Evolutionary conservation across 306 rosid genomes (phyloP), one percentile per base, ranked within the genome.

Genomic region (Fagus crenata): DNA sequence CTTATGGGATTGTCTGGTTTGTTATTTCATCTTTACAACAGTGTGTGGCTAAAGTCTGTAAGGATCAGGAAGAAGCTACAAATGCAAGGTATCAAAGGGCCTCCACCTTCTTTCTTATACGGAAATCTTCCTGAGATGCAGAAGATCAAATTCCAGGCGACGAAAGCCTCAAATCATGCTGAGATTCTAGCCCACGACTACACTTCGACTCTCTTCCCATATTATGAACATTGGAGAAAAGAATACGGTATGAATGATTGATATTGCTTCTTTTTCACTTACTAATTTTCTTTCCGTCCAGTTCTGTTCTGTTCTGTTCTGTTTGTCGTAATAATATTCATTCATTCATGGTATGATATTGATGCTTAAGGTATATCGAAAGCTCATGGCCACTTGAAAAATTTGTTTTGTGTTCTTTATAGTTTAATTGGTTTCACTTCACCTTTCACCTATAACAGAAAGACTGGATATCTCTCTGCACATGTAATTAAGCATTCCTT

Each of bases 161-260:
- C n/a, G 73, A 77, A 78, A 43, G 46, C 79, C 36, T 40, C 84
- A 5, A 54, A 56, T 58, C 76, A 81, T 33, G 61, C 79, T 58
- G 90, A 85, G 39, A 82, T 87, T 78, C 81, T 89, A 4, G 96
- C 89, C 11, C 92, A 89, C 68, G 97, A 95, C 79, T 90, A 86
- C 78, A 89, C 97, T 61, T 81, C 95, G 71, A 73, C 89, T 4
- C 90, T 95, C 87, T 95, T 95, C 81, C 98, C 98, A 2, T 92
- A 86, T 73, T 87, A 90, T 36, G 97, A 89, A 61, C 90, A 85
- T 81, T 95, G 98, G 98, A 81, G 93, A 68, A 87, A 90, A 73
- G 81, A 92, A 88, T 95, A 92, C 54, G 97, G 97, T 95, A 89
- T n/a, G 46, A 7, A 37, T 39, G 0, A 7, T 15, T 39, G 0